phyloP scores from a whole-genome alignment of 805 yeast species.

The Teunomyces stri region DNA sequence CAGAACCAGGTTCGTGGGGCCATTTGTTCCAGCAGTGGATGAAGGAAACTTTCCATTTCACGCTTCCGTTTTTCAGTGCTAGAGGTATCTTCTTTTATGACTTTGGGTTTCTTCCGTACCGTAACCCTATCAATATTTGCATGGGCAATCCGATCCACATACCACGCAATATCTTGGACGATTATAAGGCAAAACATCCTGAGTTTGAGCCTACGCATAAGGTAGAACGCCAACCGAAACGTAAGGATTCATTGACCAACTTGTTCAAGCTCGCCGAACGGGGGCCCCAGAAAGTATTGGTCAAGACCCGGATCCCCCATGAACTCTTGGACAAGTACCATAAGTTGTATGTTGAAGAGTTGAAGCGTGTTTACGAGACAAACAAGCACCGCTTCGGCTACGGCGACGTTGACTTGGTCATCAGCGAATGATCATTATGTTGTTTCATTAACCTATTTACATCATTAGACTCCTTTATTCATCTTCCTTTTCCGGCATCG shows the following conservation, averaged over 20 bases:
- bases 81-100: conserved; percentile 91
- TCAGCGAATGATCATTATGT: conserved; percentile 35
- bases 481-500: conserved; percentile 13
- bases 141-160: conserved; percentile 66
- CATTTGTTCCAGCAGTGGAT: conserved; percentile 67
- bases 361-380: conserved; percentile 61
- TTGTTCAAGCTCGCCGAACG: conserved; percentile 22
- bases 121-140: conserved; percentile 76
- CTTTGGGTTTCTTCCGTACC: conserved; percentile 84
- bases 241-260: conserved; percentile 27
- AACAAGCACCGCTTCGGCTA: conserved; percentile 57
- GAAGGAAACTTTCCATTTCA: conserved; percentile 72
- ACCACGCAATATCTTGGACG: conserved; percentile 40
- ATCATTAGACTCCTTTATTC: neutral
- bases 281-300: conserved; percentile 12
- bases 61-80: conserved; percentile 88
- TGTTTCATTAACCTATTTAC: neutral
- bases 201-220: conserved; percentile 18
- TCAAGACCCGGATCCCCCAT: conserved; percentile 33
- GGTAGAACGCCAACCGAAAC: neutral
- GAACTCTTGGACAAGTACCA: conserved; percentile 67
- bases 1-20: conserved; percentile 42
- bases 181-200: conserved; percentile 30
- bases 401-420: conserved; percentile 47
- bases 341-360: conserved; percentile 59